Conservation (phyloP, 108 stramenopile genomes). For the Mayamaea pseudoterrestris region DNA sequence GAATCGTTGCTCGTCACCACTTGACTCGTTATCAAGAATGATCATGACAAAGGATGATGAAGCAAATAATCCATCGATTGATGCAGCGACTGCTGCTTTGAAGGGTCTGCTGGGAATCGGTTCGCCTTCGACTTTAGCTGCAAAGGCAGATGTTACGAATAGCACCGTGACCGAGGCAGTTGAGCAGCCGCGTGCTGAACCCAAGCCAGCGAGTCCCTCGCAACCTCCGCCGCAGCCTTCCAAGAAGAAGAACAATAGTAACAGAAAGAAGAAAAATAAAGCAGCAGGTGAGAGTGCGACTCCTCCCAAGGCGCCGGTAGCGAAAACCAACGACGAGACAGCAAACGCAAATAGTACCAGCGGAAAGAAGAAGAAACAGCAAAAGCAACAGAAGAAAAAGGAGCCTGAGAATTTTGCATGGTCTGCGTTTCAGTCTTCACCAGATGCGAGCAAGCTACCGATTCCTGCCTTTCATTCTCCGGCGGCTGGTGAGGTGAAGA, state of each 20-base stretch:
- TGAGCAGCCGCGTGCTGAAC: no score
- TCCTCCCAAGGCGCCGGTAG: not conserved
- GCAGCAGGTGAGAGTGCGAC: not conserved
- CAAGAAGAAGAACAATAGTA: slow-evolving; percentile 2
- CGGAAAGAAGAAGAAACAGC: slow-evolving; percentile 6
- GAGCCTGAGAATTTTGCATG: slow-evolving; percentile 55
- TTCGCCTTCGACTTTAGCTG: not conserved
- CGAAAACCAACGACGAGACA: slow-evolving; percentile 1
- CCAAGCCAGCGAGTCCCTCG: not conserved
- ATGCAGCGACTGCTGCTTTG: slow-evolving; percentile 32
- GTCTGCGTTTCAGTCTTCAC: slow-evolving; percentile 76
- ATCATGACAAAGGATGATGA: slow-evolving; percentile 13
- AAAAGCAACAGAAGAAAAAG: slow-evolving; percentile 17
- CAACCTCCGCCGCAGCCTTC: not conserved
- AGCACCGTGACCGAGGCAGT: no score
- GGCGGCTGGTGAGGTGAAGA: not conserved
- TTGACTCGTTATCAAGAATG: no score
- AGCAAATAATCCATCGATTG: slow-evolving; percentile 15
- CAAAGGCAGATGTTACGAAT: no score
- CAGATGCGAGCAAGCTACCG: slow-evolving; percentile 62
- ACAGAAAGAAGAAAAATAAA: slow-evolving; percentile 7
- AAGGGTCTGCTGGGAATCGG: slow-evolving; percentile 45
- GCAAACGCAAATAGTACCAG: slow-evolving; percentile 1
- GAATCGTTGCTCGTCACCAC: no score
- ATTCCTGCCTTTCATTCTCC: slow-evolving; percentile 39